Base-by-base conservation (phyloP, 495 filamentous ascomycete species). In the Xylaria intraflava region DNA sequence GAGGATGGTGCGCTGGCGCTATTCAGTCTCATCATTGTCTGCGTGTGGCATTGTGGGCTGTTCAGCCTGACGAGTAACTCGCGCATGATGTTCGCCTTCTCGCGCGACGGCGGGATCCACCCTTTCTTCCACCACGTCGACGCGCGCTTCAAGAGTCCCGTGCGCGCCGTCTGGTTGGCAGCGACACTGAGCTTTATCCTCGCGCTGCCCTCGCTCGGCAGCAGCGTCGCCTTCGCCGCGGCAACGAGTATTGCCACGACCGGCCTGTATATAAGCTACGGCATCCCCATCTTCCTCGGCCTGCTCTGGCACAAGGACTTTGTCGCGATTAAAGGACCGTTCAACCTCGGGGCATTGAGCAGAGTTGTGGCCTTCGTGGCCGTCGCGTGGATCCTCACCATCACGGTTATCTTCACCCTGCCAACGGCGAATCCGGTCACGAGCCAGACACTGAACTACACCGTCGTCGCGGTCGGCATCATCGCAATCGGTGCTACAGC, bases 1-100 rank as follows among this genome's bases (percentile, higher is more conserved):
- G 68, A 78, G 16, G 74, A 64, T 14, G 86, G 87, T 19, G 86
- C 85, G 2, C 85, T 92, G 39, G 87, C 78, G 3, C 73, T 92
- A 2, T 76, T 88, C 9, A 84, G 88, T 63, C 71, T 90, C 5
- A 79, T 90, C 52, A 75, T 90, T 22, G 81, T 55, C 9, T 55
- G 86, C 5, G 84, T 90, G 46, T 69, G 78, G 36, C 73, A 83
- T 57, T 83, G 83, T 55, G 79, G 79, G 11, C 80, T 80, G 46
- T 71, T 81, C 39, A 81, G 80, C 33, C 74, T 78, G 22, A 67
- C 81, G n/a, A 81, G 78, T 0, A 81, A 81, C 14, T 76, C 81
- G 14, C 76, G 73, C 35, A 73, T 81, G 22, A 82, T 80, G 16
- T 84, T 79, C 58, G 79, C 81, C 20, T 84, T 84, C 60, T 81